These are phyloP conservation scores for Citrullus colocynthis DNA, from an alignment of 306 rosid species.

Conservation along the genomic window DNA sequence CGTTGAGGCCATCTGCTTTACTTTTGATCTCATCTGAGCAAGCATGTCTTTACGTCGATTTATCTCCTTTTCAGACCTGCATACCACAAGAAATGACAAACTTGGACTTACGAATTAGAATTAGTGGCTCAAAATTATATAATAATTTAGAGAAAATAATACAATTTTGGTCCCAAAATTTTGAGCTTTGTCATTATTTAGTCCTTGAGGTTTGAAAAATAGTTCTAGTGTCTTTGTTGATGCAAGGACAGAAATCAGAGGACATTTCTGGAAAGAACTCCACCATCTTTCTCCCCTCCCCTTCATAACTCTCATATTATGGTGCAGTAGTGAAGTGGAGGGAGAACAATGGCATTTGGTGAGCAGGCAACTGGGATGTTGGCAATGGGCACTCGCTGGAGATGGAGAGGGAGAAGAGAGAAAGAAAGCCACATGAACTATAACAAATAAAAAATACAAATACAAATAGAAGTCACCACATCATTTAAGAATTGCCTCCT, in stretches of 20 bases:
- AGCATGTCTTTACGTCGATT: slow-evolving; percentile 24
- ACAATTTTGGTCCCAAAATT: background rate
- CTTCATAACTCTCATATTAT: background rate
- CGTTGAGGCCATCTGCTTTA: slow-evolving; percentile 26
- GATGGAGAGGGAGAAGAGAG: background rate
- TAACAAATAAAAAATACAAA: background rate
- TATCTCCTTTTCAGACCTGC: slow-evolving; percentile 26
- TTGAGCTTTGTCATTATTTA: background rate
- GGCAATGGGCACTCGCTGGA: background rate
- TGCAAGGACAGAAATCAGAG: background rate
- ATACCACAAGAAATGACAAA: background rate
- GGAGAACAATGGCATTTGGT: background rate
- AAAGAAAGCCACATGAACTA: background rate
- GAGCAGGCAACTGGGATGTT: background rate
- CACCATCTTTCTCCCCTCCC: background rate
- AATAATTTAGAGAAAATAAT: background rate
- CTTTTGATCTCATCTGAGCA: slow-evolving; percentile 17
- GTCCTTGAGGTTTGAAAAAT: background rate
- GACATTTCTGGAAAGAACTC: background rate
- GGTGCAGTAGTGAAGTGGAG: background rate
- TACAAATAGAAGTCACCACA: background rate
- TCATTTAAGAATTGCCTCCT: background rate
- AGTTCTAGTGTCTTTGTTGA: background rate
- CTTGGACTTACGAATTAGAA: background rate
- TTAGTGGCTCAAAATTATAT: background rate